Evolutionary conservation across 768 basidiomycete species (phyloP).

Genomic region (Russula foetens): DNA sequence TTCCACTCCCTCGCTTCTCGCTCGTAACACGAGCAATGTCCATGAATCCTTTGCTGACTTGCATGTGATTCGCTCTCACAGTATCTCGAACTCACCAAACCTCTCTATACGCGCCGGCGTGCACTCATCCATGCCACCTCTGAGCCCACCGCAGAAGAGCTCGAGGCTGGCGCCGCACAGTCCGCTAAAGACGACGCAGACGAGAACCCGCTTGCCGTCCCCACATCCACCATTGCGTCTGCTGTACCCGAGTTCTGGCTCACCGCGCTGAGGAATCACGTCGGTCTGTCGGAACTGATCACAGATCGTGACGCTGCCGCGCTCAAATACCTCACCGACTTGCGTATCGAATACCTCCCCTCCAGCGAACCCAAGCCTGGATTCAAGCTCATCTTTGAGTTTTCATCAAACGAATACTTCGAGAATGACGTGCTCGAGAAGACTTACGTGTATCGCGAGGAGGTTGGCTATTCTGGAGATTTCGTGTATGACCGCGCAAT

Average conservation of each 20-base stretch:
- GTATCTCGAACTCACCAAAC: constrained; percentile 72
- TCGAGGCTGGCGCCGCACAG: constrained; percentile 68
- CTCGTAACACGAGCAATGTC: not conserved
- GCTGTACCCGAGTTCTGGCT: constrained; percentile 97
- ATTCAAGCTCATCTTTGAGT: constrained; percentile 84
- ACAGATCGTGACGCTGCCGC: constrained; percentile 88
- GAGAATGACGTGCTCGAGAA: constrained; percentile 78
- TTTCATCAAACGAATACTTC: constrained; percentile 80
- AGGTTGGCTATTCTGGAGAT: constrained; percentile 93
- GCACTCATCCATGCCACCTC: constrained; percentile 76
- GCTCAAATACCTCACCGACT: constrained; percentile 74
- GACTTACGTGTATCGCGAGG: constrained; percentile 89
- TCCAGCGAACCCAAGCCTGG: constrained; percentile 67
- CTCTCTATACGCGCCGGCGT: constrained; percentile 79
- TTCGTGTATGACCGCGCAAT: constrained; percentile 93
- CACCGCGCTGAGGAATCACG: constrained; percentile 89
- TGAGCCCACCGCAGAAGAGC: constrained; percentile 70
- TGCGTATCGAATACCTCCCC: constrained; percentile 70
- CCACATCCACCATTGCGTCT: constrained; percentile 25
- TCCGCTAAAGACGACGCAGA: constrained; percentile 70
- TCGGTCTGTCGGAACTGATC: constrained; percentile 79
- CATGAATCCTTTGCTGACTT: not conserved
- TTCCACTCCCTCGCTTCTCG: not conserved
- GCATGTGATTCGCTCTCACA: constrained; percentile 24
- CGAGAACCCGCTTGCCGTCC: constrained; percentile 43